These are phyloP conservation scores for Arabis alpina DNA, from an alignment of 345 rosid species.

Conservation along the genomic window DNA sequence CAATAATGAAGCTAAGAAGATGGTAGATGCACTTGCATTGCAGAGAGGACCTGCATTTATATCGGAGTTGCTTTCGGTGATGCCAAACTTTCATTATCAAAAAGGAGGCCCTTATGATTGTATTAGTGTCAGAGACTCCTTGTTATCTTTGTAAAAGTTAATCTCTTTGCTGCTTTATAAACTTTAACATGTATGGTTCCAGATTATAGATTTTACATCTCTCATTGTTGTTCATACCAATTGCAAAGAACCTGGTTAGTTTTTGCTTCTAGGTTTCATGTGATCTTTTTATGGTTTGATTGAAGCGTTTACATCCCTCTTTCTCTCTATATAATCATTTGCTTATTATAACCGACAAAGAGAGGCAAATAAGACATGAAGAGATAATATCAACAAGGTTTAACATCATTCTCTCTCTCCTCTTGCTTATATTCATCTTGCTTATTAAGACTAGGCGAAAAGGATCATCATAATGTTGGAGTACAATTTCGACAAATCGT, in stretches of 20 bases:
- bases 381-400: no score
- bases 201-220: slow-evolving; percentile 88
- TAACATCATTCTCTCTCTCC: no score
- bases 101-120: slow-evolving; percentile 87
- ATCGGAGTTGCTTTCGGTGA: slow-evolving; percentile 72
- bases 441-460: not conserved
- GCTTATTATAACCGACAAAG: no score
- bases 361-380: no score
- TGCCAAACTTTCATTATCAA: slow-evolving; percentile 79
- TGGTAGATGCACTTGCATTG: slow-evolving; percentile 9
- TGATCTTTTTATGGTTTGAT: not conserved
- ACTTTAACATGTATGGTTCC: slow-evolving; percentile 1
- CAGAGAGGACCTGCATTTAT: slow-evolving; percentile 91
- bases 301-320: not conserved
- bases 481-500: slow-evolving; percentile 18
- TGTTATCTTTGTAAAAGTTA: not conserved
- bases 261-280: slow-evolving; percentile 3
- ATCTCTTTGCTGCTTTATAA: slow-evolving; percentile 1
- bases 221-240: slow-evolving; percentile 82
- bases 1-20: no score
- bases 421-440: no score
- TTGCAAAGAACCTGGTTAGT: slow-evolving; percentile 89
- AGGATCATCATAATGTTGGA: slow-evolving; percentile 6
- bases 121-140: not conserved
- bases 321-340: no score